phyloP scores from a whole-genome alignment of 169 alveolate genomes.

The Perkinsus marinus region DNA sequence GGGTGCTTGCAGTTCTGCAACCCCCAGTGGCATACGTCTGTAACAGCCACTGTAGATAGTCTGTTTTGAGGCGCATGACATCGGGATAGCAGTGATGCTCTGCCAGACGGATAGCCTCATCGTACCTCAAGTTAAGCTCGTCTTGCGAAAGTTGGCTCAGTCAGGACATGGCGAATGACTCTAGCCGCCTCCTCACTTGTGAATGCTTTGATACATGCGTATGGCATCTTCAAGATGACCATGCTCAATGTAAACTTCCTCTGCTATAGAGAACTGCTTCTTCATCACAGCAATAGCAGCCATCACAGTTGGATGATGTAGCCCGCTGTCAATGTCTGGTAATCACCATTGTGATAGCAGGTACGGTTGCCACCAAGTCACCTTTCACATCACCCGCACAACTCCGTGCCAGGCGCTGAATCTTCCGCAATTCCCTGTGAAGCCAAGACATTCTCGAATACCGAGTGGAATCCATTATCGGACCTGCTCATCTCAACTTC shows the following conservation, averaged over 20 bases:
- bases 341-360: not conserved
- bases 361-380: not conserved
- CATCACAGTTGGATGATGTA: slow-evolving; percentile 20
- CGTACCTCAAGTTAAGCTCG: slow-evolving; percentile 1
- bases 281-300: slow-evolving; percentile 69
- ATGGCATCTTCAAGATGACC: slow-evolving; percentile 79
- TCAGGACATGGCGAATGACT: too few species aligned
- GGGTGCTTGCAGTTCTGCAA: slow-evolving; percentile 27
- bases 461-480: slow-evolving; percentile 37
- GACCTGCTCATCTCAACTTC: slow-evolving; percentile 48
- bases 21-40: slow-evolving; percentile 3
- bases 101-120: slow-evolving; percentile 70
- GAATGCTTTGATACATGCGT: slow-evolving; percentile 81
- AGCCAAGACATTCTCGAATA: slow-evolving; percentile 22
- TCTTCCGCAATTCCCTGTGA: not conserved
- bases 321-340: not conserved
- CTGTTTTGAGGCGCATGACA: slow-evolving; percentile 58
- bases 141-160: not conserved
- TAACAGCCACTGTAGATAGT: slow-evolving; percentile 71
- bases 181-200: slow-evolving; percentile 68
- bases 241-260: slow-evolving; percentile 66
- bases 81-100: slow-evolving; percentile 74
- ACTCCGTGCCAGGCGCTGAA: not conserved
- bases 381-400: not conserved
- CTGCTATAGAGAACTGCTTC: slow-evolving; percentile 75